Percentiles rank a stretch among this genome's conserved stretches.
These are phyloP conservation scores for Cyberlindnera maclurae DNA, from an alignment of 805 yeast species.

Conservation along the genomic window DNA sequence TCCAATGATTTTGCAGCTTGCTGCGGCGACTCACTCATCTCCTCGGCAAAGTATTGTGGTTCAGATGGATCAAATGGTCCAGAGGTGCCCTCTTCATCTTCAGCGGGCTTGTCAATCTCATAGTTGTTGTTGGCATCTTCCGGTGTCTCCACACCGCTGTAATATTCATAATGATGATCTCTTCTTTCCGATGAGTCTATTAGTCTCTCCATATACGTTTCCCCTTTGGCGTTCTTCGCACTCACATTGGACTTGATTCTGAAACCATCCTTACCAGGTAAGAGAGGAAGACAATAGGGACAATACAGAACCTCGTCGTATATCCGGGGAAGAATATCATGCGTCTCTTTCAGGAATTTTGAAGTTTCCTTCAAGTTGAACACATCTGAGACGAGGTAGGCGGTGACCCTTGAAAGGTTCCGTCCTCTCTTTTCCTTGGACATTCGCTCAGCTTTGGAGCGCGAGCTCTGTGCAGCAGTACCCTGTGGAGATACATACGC, in stretches of 20 bases:
- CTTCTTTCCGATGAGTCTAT: slow-evolving; percentile 77
- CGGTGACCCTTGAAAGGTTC: slow-evolving; percentile 79
- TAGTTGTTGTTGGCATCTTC: slow-evolving; percentile 44
- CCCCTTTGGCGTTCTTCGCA: slow-evolving; percentile 32
- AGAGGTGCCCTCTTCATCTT: slow-evolving; percentile 23
- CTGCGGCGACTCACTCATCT: slow-evolving; percentile 16
- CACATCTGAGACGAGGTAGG: slow-evolving; percentile 83
- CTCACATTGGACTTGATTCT: slow-evolving; percentile 61
- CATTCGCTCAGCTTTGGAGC: slow-evolving; percentile 44
- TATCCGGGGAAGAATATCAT: slow-evolving; percentile 76
- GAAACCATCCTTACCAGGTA: slow-evolving; percentile 78
- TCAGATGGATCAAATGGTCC: slow-evolving; percentile 84
- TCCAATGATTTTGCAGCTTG: slow-evolving; percentile 14
- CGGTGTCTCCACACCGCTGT: slow-evolving; percentile 63
- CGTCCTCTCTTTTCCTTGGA: slow-evolving; percentile 39
- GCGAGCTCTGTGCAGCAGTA: slow-evolving; percentile 4
- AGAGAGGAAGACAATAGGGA: slow-evolving; percentile 78
- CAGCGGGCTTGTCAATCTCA: slow-evolving; percentile 28
- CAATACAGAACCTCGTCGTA: slow-evolving; percentile 93
- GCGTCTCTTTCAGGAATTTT: slow-evolving; percentile 58
- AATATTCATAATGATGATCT: slow-evolving; percentile 89
- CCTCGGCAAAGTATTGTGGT: slow-evolving; percentile 77
- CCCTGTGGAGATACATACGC: slow-evolving; percentile 3
- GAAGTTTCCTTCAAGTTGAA: slow-evolving; percentile 59
- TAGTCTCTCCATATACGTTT: slow-evolving; percentile 59